Percentiles rank a stretch among this genome's conserved stretches.
Conservation (phyloP, 2,329 filamentous ascomycete genomes). For the Verticillium tricorpus region DNA sequence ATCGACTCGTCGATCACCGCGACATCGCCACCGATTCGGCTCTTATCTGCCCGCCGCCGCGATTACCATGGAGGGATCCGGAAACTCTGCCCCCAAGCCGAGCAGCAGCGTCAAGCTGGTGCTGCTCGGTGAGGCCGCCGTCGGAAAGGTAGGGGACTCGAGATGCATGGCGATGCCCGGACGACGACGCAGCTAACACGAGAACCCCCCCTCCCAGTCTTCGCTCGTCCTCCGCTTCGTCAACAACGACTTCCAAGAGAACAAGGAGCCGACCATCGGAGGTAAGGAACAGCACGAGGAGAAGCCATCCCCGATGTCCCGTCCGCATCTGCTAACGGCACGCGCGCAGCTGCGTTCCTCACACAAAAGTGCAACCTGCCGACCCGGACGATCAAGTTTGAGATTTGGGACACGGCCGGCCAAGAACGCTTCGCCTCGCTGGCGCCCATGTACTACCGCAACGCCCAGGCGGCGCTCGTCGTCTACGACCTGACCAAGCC, state of each 20-base stretch:
- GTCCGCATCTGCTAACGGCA: slow-evolving; percentile 3
- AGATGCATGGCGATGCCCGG: not conserved
- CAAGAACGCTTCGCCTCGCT: slow-evolving; percentile 96
- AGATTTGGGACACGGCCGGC: slow-evolving; percentile 98
- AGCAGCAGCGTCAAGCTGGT: slow-evolving; percentile 99
- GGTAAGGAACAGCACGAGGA: slow-evolving; percentile 48
- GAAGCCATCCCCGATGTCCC: not conserved
- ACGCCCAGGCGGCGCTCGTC: slow-evolving; percentile 93
- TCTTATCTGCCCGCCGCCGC: slow-evolving; percentile 6
- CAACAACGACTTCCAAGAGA: slow-evolving; percentile 99
- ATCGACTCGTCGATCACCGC: not conserved
- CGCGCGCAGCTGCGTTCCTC: slow-evolving; percentile 75
- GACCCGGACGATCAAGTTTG: slow-evolving; percentile 85
- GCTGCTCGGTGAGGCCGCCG: slow-evolving; percentile 91
- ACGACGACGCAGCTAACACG: slow-evolving; percentile 6
- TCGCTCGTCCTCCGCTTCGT: slow-evolving; percentile 97
- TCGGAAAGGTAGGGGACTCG: slow-evolving; percentile 73
- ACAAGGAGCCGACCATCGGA: slow-evolving; percentile 99
- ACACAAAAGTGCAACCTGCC: slow-evolving; percentile 98
- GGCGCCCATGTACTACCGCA: slow-evolving; percentile 99
- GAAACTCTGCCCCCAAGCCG: slow-evolving; percentile 73
- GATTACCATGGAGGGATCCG: slow-evolving; percentile 63
- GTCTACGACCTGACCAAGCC: slow-evolving; percentile 98
- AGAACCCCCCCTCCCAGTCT: slow-evolving; percentile 54
- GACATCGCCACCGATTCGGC: slow-evolving; percentile 2